Base-by-base conservation (phyloP, 2,329 filamentous ascomycete genomes). In the Helotiales sp. region DNA sequence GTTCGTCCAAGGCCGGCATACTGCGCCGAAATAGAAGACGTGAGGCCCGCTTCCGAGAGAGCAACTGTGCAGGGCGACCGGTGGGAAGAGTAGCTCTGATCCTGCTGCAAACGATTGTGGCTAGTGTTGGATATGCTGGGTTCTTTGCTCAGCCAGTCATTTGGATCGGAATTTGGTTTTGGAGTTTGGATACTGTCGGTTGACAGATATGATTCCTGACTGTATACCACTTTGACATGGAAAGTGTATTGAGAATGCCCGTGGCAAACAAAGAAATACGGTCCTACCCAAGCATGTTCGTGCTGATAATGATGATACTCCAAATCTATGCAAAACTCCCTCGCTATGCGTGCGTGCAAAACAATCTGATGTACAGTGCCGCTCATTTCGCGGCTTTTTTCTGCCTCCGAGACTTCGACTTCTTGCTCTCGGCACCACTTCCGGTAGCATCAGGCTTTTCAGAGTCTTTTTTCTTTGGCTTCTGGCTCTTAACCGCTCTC, bases 361-460 rank as follows among this genome's bases (percentile, higher is more conserved):
- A 52, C 6, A n/a, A 32, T 30, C 26, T 54, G 50, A 52, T 52
- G 28, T 62, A 34, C 24, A 63, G 22, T 24, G 26, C 43, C 13
- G n/a, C 30, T 74, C 59, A 74, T 69, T 73, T 73, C 20, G 49
- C 68, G 28, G 61, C 69, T 47, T 76, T 77, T 49, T 69, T 74
- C 57, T 75, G 71, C 55, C 66, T 72, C 52, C 74, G 70, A 40
- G 75, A 75, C 40, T 76, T 76, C 34, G 70, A 64, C 57, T 72
- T 71, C 58, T 71, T 74, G 24, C 24, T 67, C 26, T 76, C 74
- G 11, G 61, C 26, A 7, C 57, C 61, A 22, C 20, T 69, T 50
- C 78, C 78, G 6, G 79, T 77, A 13, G 80, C 77, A 65, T 79
- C 78, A 40, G 75, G 71, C 59, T 77, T 76, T 49, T 68, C 64